Evolutionary conservation across 2,329 filamentous ascomycete genomes (phyloP).

Genomic region (Pseudodiploospora longispora): DNA sequence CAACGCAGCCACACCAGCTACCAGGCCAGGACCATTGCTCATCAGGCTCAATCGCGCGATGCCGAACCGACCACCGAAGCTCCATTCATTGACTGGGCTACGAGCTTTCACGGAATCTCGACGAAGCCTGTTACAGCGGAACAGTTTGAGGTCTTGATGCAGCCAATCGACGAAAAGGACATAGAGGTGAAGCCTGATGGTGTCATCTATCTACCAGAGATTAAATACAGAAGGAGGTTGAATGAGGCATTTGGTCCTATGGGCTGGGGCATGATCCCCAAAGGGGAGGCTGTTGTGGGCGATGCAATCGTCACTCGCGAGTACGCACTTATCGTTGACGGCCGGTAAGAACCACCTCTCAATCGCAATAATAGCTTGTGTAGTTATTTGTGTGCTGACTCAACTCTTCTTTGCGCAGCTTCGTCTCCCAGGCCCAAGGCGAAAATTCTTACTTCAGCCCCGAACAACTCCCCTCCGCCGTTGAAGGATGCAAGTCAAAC

Average conservation of each 20-base stretch:
- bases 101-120: slow-evolving; percentile 74
- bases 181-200: slow-evolving; percentile 98
- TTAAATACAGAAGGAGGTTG: slow-evolving; percentile 89
- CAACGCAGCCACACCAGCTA: slow-evolving; percentile 6
- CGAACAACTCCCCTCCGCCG: slow-evolving; percentile 85
- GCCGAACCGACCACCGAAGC: slow-evolving; percentile 4
- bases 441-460: slow-evolving; percentile 90
- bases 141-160: slow-evolving; percentile 58
- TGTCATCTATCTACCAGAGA: slow-evolving; percentile 92
- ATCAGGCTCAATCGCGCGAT: slow-evolving; percentile 6
- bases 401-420: slow-evolving; percentile 39
- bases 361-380: not conserved
- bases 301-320: slow-evolving; percentile 76
- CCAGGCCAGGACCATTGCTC: slow-evolving; percentile 12
- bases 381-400: not conserved
- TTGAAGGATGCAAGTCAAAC: slow-evolving; percentile 96
- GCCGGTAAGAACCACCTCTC: slow-evolving; percentile 52
- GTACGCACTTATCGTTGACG: slow-evolving; percentile 83
- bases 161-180: slow-evolving; percentile 61
- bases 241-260: slow-evolving; percentile 91
- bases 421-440: slow-evolving; percentile 85
- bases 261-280: slow-evolving; percentile 87
- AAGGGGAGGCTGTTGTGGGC: slow-evolving; percentile 79
- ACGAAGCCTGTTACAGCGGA: slow-evolving; percentile 62
- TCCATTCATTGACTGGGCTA: slow-evolving; percentile 62